phyloP scores from a whole-genome alignment of 208 protist genomes.

The Leishmania major region DNA sequence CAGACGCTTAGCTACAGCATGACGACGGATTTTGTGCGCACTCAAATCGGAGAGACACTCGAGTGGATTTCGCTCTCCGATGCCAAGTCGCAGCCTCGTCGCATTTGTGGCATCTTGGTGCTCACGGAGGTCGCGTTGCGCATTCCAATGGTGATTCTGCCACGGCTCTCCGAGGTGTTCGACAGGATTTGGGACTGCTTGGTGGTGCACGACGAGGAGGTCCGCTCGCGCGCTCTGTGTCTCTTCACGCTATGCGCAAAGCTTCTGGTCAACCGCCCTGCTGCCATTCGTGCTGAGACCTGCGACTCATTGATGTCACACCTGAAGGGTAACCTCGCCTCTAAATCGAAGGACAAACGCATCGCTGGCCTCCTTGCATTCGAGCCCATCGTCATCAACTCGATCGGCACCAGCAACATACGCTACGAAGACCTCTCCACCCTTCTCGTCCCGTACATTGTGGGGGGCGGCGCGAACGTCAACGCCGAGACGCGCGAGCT shows the following conservation, averaged over 20 bases:
- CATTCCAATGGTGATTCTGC: constrained; percentile 71
- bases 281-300: constrained; percentile 42
- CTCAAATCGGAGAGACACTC: constrained; percentile 66
- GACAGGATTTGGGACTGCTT: constrained; percentile 76
- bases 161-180: constrained; percentile 64
- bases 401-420: constrained; percentile 42
- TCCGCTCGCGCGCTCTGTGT: constrained; percentile 52
- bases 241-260: constrained; percentile 79
- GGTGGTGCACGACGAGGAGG: constrained; percentile 44
- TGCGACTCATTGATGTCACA: constrained; percentile 63
- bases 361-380: constrained; percentile 85
- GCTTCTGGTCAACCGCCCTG: constrained; percentile 62
- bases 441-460: constrained; percentile 77
- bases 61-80: constrained; percentile 51
- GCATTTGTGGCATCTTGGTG: constrained; percentile 75
- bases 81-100: constrained; percentile 36
- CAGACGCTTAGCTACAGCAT: constrained; percentile 63
- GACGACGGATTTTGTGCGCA: constrained; percentile 72
- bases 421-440: constrained; percentile 77
- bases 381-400: constrained; percentile 84
- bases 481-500: constrained; percentile 44
- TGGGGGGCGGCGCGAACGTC: constrained; percentile 39
- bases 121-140: constrained; percentile 68
- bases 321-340: constrained; percentile 59
- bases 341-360: constrained; percentile 58